phyloP scores from a whole-genome alignment of 176 grass and related monocot species.

The Puccinellia tenuiflora region DNA sequence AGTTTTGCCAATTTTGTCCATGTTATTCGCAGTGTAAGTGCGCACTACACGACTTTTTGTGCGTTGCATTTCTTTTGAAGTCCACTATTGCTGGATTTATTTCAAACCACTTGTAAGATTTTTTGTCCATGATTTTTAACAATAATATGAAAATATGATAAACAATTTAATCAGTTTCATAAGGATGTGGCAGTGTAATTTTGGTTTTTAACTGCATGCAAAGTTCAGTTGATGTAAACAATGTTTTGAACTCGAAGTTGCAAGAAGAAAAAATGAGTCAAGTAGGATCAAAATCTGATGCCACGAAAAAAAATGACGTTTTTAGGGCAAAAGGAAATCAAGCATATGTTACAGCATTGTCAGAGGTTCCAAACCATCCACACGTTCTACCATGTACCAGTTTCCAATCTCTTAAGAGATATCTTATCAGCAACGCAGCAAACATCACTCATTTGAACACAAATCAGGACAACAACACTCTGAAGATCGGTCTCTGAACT shows the following conservation, averaged over 20 bases:
- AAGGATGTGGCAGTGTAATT: not conserved
- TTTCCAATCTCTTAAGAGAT: not conserved
- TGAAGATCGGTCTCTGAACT: not conserved
- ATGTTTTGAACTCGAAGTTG: not conserved
- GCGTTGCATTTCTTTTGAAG: too few relatives aligned
- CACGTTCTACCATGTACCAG: not conserved
- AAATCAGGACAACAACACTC: not conserved
- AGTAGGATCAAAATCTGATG: not conserved
- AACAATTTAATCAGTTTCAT: not conserved
- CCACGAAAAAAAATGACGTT: not conserved
- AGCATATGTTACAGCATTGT: not conserved
- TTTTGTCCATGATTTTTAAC: too few relatives aligned
- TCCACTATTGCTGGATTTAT: not conserved
- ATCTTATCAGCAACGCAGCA: not conserved
- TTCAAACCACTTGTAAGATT: not conserved
- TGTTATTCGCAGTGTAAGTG: not conserved
- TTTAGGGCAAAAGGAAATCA: not conserved
- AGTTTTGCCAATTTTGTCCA: conserved; percentile 7
- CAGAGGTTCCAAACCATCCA: not conserved
- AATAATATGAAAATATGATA: too few relatives aligned
- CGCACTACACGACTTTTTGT: too few relatives aligned
- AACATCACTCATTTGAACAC: not conserved
- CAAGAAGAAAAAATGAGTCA: not conserved
- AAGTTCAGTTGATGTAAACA: not conserved
- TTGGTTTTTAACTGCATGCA: not conserved